Percentiles rank a stretch among this genome's conserved stretches.
Conservation (phyloP, 306 rosid genomes). For the Prunus davidiana region DNA sequence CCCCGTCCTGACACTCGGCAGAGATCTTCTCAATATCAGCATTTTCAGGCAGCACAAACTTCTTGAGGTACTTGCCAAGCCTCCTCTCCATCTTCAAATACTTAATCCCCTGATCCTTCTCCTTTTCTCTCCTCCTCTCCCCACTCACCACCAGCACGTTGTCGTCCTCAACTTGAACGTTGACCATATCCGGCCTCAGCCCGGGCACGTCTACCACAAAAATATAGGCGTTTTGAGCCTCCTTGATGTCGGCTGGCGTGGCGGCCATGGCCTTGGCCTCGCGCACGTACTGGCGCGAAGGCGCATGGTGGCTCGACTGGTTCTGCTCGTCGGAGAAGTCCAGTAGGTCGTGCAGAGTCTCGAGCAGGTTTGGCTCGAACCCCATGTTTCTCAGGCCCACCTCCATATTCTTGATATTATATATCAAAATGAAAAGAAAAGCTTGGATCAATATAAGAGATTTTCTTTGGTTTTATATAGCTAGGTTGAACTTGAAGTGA, state of each 20-base stretch:
- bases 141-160: conserved; percentile 39
- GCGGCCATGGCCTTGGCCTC: conserved; percentile 42
- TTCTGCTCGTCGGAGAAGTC: conserved; percentile 37
- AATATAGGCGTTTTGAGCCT: conserved; percentile 20
- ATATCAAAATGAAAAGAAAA: background rate
- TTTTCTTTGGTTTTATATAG: too few relatives aligned
- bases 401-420: background rate
- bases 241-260: conserved; percentile 39
- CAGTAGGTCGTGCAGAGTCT: conserved; percentile 42
- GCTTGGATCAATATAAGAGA: too few relatives aligned
- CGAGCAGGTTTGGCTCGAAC: conserved; percentile 24
- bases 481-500: too few relatives aligned
- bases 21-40: conserved; percentile 33
- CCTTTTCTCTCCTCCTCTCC: conserved; percentile 44
- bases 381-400: conserved; percentile 33
- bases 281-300: conserved; percentile 30
- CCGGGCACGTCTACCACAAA: conserved; percentile 42
- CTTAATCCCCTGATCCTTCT: conserved; percentile 23
- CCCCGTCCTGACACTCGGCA: conserved; percentile 40
- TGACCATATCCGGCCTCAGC: conserved; percentile 29
- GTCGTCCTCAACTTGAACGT: conserved; percentile 37
- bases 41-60: conserved; percentile 42
- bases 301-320: conserved; percentile 26
- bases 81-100: conserved; percentile 57
- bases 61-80: conserved; percentile 47